phyloP scores from a whole-genome alignment of 805 yeast genomes.

The Saturnispora bothae region DNA sequence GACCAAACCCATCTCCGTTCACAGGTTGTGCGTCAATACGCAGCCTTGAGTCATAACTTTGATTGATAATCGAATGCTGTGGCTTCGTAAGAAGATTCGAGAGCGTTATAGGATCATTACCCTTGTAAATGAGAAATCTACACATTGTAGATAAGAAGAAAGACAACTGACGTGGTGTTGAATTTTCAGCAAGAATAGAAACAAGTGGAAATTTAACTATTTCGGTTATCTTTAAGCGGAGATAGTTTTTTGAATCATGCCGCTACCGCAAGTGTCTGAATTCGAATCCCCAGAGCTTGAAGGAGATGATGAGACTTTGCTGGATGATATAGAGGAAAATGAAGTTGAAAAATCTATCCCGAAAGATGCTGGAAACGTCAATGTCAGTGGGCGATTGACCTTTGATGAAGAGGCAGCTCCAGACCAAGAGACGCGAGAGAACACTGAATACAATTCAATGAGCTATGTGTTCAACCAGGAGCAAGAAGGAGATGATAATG shows the following conservation, averaged over 20 bases:
- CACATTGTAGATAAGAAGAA: too few species aligned
- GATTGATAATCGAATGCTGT: constrained; percentile 94
- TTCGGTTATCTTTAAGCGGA: too few species aligned
- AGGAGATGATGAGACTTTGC: too few species aligned
- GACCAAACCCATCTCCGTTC: constrained; percentile 98
- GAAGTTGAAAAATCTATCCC: too few species aligned
- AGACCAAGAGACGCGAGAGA: constrained; percentile 21
- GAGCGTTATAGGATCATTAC: constrained; percentile 77
- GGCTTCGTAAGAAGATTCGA: constrained; percentile 87
- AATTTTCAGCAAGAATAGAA: too few species aligned
- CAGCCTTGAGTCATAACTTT: constrained; percentile 82
- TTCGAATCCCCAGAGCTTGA: too few species aligned
- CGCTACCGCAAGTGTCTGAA: too few species aligned
- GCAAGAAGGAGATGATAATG: neutral
- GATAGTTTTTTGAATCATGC: too few species aligned
- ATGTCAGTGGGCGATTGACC: constrained; percentile 10
- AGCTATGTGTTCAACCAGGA: constrained; percentile 17
- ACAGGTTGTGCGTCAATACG: constrained; percentile 86
- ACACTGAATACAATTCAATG: constrained; percentile 23
- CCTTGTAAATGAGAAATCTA: constrained; percentile 83
- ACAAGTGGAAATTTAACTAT: too few species aligned
- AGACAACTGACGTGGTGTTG: too few species aligned
- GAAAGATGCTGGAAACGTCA: constrained; percentile 12
- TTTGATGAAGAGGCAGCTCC: constrained; percentile 16
- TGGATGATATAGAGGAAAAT: too few species aligned